These are phyloP conservation scores for Ogataea ganodermae DNA, from an alignment of 805 yeast species.

Conservation along the genomic window DNA sequence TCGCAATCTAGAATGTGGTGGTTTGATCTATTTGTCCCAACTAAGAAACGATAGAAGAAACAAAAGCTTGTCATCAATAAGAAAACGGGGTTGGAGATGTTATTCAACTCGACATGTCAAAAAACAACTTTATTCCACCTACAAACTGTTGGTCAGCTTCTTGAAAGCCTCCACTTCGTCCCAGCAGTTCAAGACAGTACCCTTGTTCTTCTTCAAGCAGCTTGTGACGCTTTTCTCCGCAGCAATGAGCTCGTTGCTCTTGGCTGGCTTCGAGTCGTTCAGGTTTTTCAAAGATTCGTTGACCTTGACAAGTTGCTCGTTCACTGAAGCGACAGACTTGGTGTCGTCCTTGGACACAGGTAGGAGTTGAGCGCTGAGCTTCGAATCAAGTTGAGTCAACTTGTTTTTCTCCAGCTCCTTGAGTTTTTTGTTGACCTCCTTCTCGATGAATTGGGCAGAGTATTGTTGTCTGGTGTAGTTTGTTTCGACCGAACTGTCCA, in stretches of 20 bases:
- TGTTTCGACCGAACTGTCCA: conserved; percentile 60
- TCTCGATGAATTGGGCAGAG: conserved; percentile 65
- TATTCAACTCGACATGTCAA: neutral
- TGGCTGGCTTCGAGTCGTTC: conserved; percentile 31
- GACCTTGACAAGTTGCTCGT: conserved; percentile 37
- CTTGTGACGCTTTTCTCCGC: conserved; percentile 53
- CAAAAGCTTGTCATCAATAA: too few species aligned
- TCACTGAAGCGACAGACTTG: conserved; percentile 30
- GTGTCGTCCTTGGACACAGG: conserved; percentile 33
- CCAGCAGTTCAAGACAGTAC: conserved; percentile 77
- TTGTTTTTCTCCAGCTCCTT: conserved; percentile 55
- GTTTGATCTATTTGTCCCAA: neutral
- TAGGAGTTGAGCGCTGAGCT: conserved; percentile 45
- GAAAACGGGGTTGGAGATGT: neutral
- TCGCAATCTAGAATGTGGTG: conserved; percentile 7
- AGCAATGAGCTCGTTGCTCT: conserved; percentile 42
- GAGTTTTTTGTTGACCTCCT: conserved; percentile 60
- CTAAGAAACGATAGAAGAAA: too few species aligned
- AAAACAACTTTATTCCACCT: neutral
- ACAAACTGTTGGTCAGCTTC: conserved; percentile 43
- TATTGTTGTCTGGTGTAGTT: conserved; percentile 72
- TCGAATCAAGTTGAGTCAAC: conserved; percentile 50
- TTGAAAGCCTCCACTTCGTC: conserved; percentile 74
- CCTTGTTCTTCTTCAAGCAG: conserved; percentile 65
- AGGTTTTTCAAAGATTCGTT: conserved; percentile 37